Evolutionary conservation across 176 grass and related monocot species (phyloP), one percentile per base, ranked within the genome.

Genomic region (Oryza australiensis): DNA sequence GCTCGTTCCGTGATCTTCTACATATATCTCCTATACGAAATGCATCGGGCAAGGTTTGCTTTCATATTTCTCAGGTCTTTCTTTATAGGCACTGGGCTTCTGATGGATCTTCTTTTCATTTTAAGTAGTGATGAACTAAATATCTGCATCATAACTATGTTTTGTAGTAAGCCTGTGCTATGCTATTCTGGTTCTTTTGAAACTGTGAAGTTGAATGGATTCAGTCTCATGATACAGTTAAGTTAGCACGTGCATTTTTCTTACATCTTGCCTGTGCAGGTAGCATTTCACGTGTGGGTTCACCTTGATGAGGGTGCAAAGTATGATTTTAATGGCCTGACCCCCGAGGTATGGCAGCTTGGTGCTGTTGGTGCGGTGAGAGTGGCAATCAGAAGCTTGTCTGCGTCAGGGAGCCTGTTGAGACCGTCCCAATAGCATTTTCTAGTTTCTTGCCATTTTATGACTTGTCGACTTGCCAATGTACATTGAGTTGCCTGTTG

Each of bases 21-120:
- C 96, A 99, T 66, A 80, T 95, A 71, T 99, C 96, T 75, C 96
- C 96, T 57, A 86, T 99, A 28, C 82, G 96, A 81, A 88, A 99
- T 87, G 85, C 96, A 88, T 85, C 70, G 24, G 96, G 96, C 82
- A 99, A 94, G 96, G 93, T 98, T 87, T 6, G 82, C 27, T 85
- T 82, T 81, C 43, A 55, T 72, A 35, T 69, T 42, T 64, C 65
- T 78, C 38, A 78, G 40, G 23, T 74, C 43, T 65, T 77, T 82
- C 80, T 42, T 84, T 32, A 28, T 73, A 80, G 34, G 22, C 55
- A 35, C 14, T 68, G 48, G 37, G 26, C 14, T 62, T 68, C n/a
- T 74, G 29, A 51, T 74, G 34, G 33, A 72, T 55, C 37, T 62
- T 38, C 26, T 48, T 73, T 86, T 27, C 26, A 62, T 73, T 66